These are phyloP conservation scores for Quercus dentata DNA, from an alignment of 306 rosid genomes.

Conservation along the genomic window DNA sequence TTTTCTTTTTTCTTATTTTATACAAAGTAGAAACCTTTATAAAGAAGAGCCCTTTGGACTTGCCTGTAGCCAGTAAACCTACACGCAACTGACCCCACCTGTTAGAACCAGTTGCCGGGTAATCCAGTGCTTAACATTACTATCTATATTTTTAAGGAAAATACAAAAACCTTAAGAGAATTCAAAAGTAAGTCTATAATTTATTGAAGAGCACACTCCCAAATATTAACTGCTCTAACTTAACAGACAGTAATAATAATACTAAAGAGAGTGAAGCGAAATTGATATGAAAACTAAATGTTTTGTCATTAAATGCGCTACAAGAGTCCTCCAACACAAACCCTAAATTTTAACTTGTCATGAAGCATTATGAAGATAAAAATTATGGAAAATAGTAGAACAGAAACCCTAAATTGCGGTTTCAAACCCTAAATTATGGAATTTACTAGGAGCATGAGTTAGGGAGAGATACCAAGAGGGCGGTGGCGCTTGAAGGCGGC, in stretches of 20 bases:
- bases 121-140: too few species aligned
- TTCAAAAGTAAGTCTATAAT: not conserved
- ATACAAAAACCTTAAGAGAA: not conserved
- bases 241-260: not conserved
- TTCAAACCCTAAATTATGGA: not conserved
- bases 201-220: not conserved
- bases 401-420: not conserved
- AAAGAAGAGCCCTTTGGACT: too few species aligned
- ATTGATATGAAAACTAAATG: not conserved
- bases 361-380: not conserved
- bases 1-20: too few species aligned
- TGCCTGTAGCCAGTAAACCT: too few species aligned
- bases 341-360: not conserved
- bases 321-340: not conserved
- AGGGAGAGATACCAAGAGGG: slow-evolving; percentile 38
- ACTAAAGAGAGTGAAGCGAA: not conserved
- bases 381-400: too few species aligned
- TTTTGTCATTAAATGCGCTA: not conserved
- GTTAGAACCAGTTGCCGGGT: too few species aligned
- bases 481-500: slow-evolving; percentile 67
- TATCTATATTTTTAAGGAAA: not conserved
- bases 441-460: not conserved
- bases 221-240: not conserved
- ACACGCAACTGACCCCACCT: too few species aligned
- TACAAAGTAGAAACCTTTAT: too few species aligned